phyloP scores from a whole-genome alignment of 192 early-diverging fungal species.

The Pilobolus umbonatus region DNA sequence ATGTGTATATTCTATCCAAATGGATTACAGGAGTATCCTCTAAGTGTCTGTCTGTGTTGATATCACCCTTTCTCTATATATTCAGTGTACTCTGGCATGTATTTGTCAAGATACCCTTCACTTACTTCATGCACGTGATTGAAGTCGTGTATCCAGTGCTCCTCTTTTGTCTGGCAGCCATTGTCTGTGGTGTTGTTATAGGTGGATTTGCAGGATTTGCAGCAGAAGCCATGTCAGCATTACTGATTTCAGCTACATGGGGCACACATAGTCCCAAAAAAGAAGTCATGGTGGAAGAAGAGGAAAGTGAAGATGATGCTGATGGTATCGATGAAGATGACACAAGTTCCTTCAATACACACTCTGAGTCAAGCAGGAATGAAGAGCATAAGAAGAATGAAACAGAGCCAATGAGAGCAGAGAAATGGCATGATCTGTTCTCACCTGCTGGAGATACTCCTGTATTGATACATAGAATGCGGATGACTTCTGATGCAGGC shows the following conservation, averaged over 20 bases:
- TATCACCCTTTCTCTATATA: background rate
- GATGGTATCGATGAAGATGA: background rate
- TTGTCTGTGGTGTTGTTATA: conserved; percentile 23
- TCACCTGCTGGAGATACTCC: background rate
- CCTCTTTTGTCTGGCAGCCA: conserved; percentile 26
- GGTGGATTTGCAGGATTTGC: conserved; percentile 32
- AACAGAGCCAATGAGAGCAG: background rate
- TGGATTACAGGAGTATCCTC: background rate
- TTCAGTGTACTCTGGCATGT: background rate
- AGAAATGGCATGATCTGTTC: background rate
- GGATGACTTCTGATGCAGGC: background rate
- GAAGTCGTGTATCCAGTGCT: conserved; percentile 26
- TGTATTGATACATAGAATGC: conserved; percentile 2
- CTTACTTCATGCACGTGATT: conserved; percentile 11
- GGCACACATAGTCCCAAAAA: conserved; percentile 1
- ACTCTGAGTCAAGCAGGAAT: background rate
- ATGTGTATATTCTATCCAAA: conserved; percentile 1
- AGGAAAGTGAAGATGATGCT: background rate
- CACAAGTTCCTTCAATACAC: background rate
- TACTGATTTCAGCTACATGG: conserved; percentile 26
- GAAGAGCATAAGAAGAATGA: background rate
- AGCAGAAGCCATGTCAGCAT: conserved; percentile 21
- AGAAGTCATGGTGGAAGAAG: background rate
- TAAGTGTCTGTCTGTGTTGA: too few relatives aligned
- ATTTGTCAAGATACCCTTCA: background rate